These are phyloP conservation scores for Talaromyces sp. DNA, from an alignment of 2,329 filamentous ascomycete species.

Conservation along the genomic window DNA sequence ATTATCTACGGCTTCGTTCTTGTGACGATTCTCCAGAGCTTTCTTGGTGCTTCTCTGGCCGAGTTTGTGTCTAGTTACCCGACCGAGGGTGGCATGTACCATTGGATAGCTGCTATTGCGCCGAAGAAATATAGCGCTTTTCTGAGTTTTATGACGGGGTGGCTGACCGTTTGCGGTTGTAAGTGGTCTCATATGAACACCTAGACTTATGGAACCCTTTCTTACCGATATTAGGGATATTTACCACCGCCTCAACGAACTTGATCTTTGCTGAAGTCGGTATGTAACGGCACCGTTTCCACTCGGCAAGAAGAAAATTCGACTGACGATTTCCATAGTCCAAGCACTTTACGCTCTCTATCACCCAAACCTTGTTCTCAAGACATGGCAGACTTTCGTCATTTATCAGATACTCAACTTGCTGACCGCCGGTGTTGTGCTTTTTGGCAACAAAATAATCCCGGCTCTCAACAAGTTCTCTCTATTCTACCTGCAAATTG, in stretches of 20 bases:
- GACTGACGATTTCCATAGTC: slow-evolving; percentile 8
- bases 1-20: slow-evolving; percentile 53
- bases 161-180: slow-evolving; percentile 44
- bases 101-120: slow-evolving; percentile 51
- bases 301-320: background rate
- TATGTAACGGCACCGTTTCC: background rate
- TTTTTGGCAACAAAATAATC: slow-evolving; percentile 49
- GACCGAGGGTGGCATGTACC: slow-evolving; percentile 51
- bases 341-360: slow-evolving; percentile 34
- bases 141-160: slow-evolving; percentile 47
- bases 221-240: slow-evolving; percentile 50
- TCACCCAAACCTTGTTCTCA: slow-evolving; percentile 38
- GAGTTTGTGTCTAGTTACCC: slow-evolving; percentile 51
- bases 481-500: slow-evolving; percentile 48
- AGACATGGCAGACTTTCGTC: slow-evolving; percentile 51
- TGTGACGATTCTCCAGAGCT: slow-evolving; percentile 47
- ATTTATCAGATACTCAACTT: slow-evolving; percentile 40
- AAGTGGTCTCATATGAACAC: background rate
- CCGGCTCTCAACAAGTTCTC: slow-evolving; percentile 46
- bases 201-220: slow-evolving; percentile 24
- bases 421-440: slow-evolving; percentile 44
- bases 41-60: slow-evolving; percentile 46
- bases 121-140: slow-evolving; percentile 39
- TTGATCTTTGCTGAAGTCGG: slow-evolving; percentile 39
- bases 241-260: slow-evolving; percentile 50